A percentile compares a stretch with the other conserved stretches of the same genome.
Conservation (phyloP, 2,329 filamentous ascomycete genomes). For the Diaporthe helianthi region DNA sequence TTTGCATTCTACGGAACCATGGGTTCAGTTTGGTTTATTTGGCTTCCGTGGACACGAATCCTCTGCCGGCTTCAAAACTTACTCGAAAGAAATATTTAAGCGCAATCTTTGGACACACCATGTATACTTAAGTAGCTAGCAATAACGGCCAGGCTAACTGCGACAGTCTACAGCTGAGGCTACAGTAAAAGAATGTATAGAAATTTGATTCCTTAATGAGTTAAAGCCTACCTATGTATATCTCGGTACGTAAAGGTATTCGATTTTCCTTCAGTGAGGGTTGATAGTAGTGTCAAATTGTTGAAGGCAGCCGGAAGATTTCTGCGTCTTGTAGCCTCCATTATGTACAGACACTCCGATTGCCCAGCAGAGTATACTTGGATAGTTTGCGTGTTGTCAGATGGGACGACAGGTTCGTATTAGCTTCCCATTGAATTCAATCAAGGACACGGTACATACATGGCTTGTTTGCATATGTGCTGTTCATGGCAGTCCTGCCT, state of each 20-base stretch:
- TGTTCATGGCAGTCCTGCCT: too few relatives aligned
- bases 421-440: background rate
- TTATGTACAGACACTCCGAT: background rate
- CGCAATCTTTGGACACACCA: background rate
- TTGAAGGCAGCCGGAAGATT: background rate
- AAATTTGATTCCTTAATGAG: background rate
- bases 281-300: background rate
- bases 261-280: background rate
- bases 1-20: too few relatives aligned
- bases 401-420: fast-evolving
- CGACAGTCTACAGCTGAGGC: background rate
- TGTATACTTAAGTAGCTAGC: too few relatives aligned
- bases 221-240: too few relatives aligned
- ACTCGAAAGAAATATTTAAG: too few relatives aligned
- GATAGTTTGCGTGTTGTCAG: background rate
- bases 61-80: too few relatives aligned
- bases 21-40: background rate
- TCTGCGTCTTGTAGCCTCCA: background rate
- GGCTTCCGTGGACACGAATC: too few relatives aligned
- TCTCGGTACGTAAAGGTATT: background rate
- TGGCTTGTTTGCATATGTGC: too few relatives aligned
- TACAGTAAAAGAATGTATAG: background rate
- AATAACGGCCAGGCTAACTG: background rate
- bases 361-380: background rate
- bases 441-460: background rate